Evolutionary conservation across 192 early-diverging fungal genomes (phyloP), one percentile per base, ranked within the genome.

Genomic region (Rhizophlyctis rosea): DNA sequence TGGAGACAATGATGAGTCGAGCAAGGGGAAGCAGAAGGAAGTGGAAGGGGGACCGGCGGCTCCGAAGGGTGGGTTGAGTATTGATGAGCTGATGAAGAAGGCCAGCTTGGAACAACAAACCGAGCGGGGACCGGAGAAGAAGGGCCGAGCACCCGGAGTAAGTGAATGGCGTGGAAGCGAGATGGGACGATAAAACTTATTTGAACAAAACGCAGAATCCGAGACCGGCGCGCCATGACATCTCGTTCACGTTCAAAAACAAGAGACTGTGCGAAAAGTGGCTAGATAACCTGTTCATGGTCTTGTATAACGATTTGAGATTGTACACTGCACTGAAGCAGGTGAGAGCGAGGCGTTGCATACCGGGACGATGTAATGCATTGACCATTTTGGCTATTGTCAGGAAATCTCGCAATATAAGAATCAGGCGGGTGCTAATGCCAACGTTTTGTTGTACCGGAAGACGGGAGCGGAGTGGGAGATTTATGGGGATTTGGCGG

Each of bases 211-310:
- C 30, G 3, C 50, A 74, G 60, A 78, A 78, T 59, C 76, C 75
- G 13, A 47, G 73, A 25, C 65, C 71, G 1, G 59, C 69, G 21
- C 55, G 60, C 53, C 53, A 60, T 16, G 53, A 47, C 50, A 34
- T 73, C 32, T 76, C 71, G 21, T 93, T 92, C 62, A 88, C 84
- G 2, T 94, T 94, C 73, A 84, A 87, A 57, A 89, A 91, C 81
- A 99, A 99, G 85, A 81, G 97, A 24, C 85, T 99, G 39, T 99
- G 97, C 63, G 97, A 99, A 66, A 92, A 96, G 62, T 99, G 97
- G 97, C 82, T 99, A 54, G 97, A 99, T 70, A 98, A 99, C 74
- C 77, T 96, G 49, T 98, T 98, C 57, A 97, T 99, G 97, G 92
- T 99, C 2, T 75, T 99, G 47, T 99, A 95, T 67, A 95, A 97